These are phyloP conservation scores for Phytophthora cryptogea DNA, from an alignment of 352 stramenopile species.

Conservation along the genomic window DNA sequence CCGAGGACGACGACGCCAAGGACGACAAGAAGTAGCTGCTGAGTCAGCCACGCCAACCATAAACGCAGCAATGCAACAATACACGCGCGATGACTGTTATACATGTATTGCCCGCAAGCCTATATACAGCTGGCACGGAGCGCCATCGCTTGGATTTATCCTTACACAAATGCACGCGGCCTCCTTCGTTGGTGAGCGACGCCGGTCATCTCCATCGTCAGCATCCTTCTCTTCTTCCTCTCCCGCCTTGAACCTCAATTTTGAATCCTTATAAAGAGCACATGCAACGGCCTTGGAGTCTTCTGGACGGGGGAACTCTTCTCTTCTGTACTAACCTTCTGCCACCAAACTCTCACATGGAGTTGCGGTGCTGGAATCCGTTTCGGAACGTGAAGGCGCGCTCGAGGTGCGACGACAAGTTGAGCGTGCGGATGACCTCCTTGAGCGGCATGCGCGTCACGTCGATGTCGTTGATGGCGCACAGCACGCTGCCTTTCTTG, in stretches of 20 bases:
- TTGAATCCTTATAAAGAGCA: constrained; percentile 35
- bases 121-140: constrained; percentile 29
- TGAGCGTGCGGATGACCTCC: constrained; percentile 75
- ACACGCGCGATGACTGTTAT: constrained; percentile 26
- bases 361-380: constrained; percentile 35
- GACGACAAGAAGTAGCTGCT: constrained; percentile 33
- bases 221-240: constrained; percentile 16
- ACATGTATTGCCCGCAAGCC: constrained; percentile 35
- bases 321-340: neutral
- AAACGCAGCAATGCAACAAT: constrained; percentile 30
- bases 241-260: constrained; percentile 26
- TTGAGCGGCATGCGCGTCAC: constrained; percentile 65
- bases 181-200: neutral
- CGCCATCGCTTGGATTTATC: constrained; percentile 22
- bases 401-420: constrained; percentile 71
- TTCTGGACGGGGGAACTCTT: neutral
- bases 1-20: constrained; percentile 12
- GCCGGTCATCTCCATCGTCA: neutral
- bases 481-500: constrained; percentile 65
- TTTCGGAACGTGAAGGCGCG: constrained; percentile 79
- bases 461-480: constrained; percentile 82
- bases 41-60: constrained; percentile 18
- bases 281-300: constrained; percentile 25
- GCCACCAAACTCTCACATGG: constrained; percentile 28
- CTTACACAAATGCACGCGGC: constrained; percentile 23